phyloP scores from a whole-genome alignment of 495 filamentous ascomycete genomes.

The Choiromyces venosus region DNA sequence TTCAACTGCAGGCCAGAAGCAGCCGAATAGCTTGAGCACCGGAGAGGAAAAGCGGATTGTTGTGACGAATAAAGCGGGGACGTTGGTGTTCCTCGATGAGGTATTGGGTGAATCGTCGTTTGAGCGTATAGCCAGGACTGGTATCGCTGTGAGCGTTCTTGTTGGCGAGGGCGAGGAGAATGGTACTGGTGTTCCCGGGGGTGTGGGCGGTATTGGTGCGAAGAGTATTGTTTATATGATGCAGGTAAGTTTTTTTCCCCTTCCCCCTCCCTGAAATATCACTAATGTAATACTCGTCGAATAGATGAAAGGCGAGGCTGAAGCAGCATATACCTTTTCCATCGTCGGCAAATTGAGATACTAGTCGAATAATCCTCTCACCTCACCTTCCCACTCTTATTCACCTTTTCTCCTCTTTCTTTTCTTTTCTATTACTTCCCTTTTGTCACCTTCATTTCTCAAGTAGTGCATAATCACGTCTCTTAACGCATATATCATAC shows the following conservation, averaged over 20 bases:
- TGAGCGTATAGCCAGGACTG: constrained; percentile 70
- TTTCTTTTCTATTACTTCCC: background rate
- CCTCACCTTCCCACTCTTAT: background rate
- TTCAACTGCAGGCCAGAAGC: constrained; percentile 50
- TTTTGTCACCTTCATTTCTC: background rate
- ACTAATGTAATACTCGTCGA: constrained; percentile 8
- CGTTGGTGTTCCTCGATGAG: constrained; percentile 68
- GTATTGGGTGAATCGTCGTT: constrained; percentile 80
- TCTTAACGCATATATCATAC: background rate
- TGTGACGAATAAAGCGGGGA: constrained; percentile 62
- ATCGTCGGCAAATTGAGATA: constrained; percentile 58
- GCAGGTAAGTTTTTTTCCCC: constrained; percentile 36
- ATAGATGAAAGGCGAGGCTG: constrained; percentile 57
- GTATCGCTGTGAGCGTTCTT: constrained; percentile 82
- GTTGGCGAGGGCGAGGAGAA: constrained; percentile 68
- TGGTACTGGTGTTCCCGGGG: constrained; percentile 60
- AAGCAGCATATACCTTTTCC: constrained; percentile 58
- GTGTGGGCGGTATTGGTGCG: constrained; percentile 66
- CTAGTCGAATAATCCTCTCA: constrained; percentile 39
- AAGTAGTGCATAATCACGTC: background rate
- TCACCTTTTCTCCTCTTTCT: background rate
- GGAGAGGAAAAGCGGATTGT: constrained; percentile 77
- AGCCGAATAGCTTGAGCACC: constrained; percentile 48
- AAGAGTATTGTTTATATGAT: constrained; percentile 47
- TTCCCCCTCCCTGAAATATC: background rate